phyloP scores from a whole-genome alignment of 2,329 filamentous ascomycete species.

The Aspergillus quadrilineatus region DNA sequence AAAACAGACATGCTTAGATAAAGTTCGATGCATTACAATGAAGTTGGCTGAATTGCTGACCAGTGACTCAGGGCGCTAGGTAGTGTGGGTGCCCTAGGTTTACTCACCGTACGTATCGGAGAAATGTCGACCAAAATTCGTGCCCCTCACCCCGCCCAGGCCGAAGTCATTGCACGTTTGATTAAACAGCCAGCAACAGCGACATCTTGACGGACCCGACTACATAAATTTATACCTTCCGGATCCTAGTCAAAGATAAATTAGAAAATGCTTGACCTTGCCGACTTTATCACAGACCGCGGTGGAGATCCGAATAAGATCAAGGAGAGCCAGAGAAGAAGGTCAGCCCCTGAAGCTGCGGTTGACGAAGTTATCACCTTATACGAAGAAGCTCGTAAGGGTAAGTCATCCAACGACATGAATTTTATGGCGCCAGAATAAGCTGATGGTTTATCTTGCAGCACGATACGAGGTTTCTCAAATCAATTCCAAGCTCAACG shows the following conservation, averaged over 20 bases:
- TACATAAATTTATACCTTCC: background rate
- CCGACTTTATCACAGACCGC: conserved; percentile 78
- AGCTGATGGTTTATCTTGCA: conserved; percentile 27
- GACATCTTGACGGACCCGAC: background rate
- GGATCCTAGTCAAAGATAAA: background rate
- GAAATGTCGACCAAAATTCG: conserved; percentile 3
- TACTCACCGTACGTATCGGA: background rate
- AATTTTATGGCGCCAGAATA: background rate
- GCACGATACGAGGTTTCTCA: conserved; percentile 76
- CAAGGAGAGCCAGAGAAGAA: conserved; percentile 82
- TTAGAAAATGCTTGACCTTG: conserved; percentile 67
- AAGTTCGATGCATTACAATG: too few species aligned
- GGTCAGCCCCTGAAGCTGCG: conserved; percentile 74
- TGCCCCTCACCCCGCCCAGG: conserved; percentile 7
- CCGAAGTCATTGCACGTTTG: background rate
- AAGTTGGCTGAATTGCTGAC: too few species aligned
- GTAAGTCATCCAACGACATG: conserved; percentile 44
- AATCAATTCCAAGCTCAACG: conserved; percentile 81
- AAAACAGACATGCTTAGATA: too few species aligned
- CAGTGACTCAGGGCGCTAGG: too few species aligned
- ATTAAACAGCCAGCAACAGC: background rate
- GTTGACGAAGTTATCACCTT: conserved; percentile 89
- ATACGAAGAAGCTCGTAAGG: conserved; percentile 81
- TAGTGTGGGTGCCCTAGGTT: background rate
- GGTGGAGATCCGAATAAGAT: conserved; percentile 91